Conservation (phyloP, 768 basidiomycete species). For the Candolleomyces efflorescens region DNA sequence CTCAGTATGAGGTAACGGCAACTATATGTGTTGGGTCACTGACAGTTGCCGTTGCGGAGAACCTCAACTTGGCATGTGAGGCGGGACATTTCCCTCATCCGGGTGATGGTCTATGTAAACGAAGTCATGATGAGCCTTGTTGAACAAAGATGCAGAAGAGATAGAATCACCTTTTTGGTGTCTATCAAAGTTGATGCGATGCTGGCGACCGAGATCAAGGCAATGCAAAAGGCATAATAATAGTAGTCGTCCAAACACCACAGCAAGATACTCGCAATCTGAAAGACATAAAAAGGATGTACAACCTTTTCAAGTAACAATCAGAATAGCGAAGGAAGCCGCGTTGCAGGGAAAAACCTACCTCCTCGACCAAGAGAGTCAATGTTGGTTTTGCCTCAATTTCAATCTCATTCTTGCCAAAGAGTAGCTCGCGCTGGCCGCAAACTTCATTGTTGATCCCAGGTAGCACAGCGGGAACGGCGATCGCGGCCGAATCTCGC, state of each 20-base stretch:
- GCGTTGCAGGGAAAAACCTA: constrained; percentile 24
- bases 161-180: constrained; percentile 72
- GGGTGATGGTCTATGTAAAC: constrained; percentile 65
- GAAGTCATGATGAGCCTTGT: neutral
- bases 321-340: neutral
- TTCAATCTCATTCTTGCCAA: constrained; percentile 85
- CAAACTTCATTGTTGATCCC: constrained; percentile 56
- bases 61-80: constrained; percentile 77
- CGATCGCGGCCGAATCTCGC: constrained; percentile 77
- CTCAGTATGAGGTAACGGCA: neutral
- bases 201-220: constrained; percentile 81
- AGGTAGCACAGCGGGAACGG: constrained; percentile 52
- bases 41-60: constrained; percentile 69
- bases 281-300: constrained; percentile 98
- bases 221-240: constrained; percentile 97
- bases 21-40: constrained; percentile 19
- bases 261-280: constrained; percentile 89
- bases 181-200: constrained; percentile 85
- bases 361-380: constrained; percentile 85
- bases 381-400: constrained; percentile 82
- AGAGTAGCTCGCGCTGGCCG: constrained; percentile 66
- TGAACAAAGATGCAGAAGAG: constrained; percentile 7
- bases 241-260: constrained; percentile 97
- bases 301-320: constrained; percentile 51
- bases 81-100: constrained; percentile 96